Evolutionary conservation across 495 filamentous ascomycete species (phyloP), one percentile per base, ranked within the genome.

Genomic region (Neurospora sp.): DNA sequence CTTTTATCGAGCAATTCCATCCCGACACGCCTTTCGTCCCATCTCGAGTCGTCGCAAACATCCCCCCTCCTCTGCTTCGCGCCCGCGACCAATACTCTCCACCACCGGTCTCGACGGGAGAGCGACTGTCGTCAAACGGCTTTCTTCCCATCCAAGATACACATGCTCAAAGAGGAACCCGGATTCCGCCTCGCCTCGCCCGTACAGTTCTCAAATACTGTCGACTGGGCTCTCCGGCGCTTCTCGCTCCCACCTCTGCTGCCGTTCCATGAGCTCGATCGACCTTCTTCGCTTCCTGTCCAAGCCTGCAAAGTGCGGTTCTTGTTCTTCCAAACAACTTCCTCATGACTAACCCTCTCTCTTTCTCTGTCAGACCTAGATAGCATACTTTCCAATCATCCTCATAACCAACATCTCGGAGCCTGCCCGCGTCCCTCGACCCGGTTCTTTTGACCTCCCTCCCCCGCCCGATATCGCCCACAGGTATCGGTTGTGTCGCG

Each of bases 231-330:
- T 20, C 23, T 39, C 27, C 54, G 27, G 18, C 54, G 40, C 54
- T 62, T 42, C 38, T 69, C 42, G 8, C 71, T 66, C 70, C 69
- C 18, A 16, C 44, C 20, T 71, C 54, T 66, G 14, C 39, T 48
- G 39, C 31, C 69, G 14, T 39, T 69, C 88, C 88, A 98, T 97
- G 95, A 95, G 89, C 90, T 90, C 90, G 83, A 91, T 90, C 86
- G 94, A 97, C 83, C 90, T 97, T 77, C 89, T 98, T 79, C 93
- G 93, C 85, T 94, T 97, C 86, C 89, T 98, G 76, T 97, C 93
- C 75, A 96, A 96, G 87, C 95, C 94, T 79, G 93, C 93, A 81
- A 97, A 97, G 94, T 98, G 83, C 82, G 92, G 86, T 20, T 54
- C 71, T 41, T 11, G 7, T 38, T n/a, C 16, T 10, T 2, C 31